Percentiles rank a stretch among this genome's conserved stretches.
These are phyloP conservation scores for Neurospora discreta DNA, from an alignment of 495 filamentous ascomycete genomes.

Conservation along the genomic window DNA sequence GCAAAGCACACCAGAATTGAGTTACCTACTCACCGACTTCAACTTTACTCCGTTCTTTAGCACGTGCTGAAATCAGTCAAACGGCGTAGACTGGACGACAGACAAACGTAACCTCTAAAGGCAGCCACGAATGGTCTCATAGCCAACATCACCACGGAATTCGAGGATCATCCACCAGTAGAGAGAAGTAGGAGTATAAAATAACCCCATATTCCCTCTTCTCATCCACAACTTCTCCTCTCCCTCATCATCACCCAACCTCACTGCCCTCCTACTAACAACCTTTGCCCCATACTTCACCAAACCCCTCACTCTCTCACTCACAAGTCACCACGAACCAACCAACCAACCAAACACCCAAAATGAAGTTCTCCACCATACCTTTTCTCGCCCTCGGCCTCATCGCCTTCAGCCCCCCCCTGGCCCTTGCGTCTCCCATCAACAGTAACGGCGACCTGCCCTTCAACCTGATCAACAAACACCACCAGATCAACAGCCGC, in stretches of 20 bases:
- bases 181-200: background rate
- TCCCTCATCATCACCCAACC: background rate
- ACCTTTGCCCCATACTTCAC: background rate
- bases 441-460: background rate
- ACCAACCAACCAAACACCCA: background rate
- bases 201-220: background rate
- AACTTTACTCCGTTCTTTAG: background rate
- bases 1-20: background rate
- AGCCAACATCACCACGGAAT: background rate
- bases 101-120: background rate
- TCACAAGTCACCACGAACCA: background rate
- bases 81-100: background rate
- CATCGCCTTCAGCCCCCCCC: background rate
- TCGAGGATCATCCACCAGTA: background rate
- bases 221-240: background rate
- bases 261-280: background rate
- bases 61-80: background rate
- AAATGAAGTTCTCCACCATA: background rate
- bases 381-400: background rate
- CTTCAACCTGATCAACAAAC: background rate
- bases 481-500: background rate
- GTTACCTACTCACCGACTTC: background rate
- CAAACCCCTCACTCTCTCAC: background rate
- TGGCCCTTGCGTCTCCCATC: background rate
- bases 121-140: background rate